A percentile compares a stretch with the other conserved stretches of the same genome.
Evolutionary conservation across 1,284 basidiomycete genomes (phyloP).

Genomic region (Kwoniella shivajii): DNA sequence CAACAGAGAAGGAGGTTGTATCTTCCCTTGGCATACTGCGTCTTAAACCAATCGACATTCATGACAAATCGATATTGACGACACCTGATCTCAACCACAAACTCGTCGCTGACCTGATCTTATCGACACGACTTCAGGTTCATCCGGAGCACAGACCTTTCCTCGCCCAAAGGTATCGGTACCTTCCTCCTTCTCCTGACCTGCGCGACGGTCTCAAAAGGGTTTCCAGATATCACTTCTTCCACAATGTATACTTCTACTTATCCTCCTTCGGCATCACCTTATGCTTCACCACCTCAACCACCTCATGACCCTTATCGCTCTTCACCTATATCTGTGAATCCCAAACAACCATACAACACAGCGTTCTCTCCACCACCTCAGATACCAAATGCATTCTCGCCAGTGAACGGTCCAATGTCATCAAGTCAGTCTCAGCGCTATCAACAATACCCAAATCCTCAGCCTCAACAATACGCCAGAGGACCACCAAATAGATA

Average conservation of each 20-base stretch:
- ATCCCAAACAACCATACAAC: conserved; percentile 29
- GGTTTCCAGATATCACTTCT: too few relatives aligned
- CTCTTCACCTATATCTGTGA: conserved; percentile 29
- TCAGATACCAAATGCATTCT: conserved; percentile 11
- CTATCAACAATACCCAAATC: conserved; percentile 16
- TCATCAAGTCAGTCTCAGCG: conserved; percentile 23
- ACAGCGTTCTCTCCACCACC: conserved; percentile 29
- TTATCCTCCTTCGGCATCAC: conserved; percentile 11
- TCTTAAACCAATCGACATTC: too few relatives aligned
- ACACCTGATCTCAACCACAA: too few relatives aligned
- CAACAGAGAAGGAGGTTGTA: too few relatives aligned
- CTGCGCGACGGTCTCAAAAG: too few relatives aligned
- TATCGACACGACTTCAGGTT: too few relatives aligned
- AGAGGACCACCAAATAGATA: conserved; percentile 14
- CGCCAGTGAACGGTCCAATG: conserved; percentile 6
- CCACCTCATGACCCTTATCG: conserved; percentile 32
- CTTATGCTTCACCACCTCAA: conserved; percentile 18
- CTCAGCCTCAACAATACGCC: conserved; percentile 7
- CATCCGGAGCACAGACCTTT: too few relatives aligned
- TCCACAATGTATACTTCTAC: conserved; percentile 14
- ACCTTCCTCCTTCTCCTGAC: too few relatives aligned
- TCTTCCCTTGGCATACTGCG: too few relatives aligned
- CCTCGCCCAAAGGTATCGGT: too few relatives aligned
- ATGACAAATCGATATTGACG: too few relatives aligned
- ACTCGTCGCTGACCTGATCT: too few relatives aligned